Evolutionary conservation across 2,329 filamentous ascomycete species (phyloP), one percentile per base, ranked within the genome.

Genomic region (Neonectria hederae): DNA sequence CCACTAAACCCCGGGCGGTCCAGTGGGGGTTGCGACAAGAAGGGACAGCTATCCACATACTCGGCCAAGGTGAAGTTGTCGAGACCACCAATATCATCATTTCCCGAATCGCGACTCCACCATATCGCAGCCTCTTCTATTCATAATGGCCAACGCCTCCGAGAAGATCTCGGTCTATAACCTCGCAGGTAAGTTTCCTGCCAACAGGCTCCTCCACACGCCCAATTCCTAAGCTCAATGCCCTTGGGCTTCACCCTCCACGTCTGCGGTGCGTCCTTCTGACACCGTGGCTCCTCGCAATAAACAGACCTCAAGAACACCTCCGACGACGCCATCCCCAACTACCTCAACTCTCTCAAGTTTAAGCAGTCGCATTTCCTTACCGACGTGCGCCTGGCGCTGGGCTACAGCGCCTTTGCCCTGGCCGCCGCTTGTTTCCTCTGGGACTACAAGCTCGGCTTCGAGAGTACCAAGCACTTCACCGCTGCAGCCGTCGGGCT

Each of bases 381-480:
- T 52, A 89, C 90, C 73, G 94, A 98, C 75, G 87, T 97, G 52
- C 92, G 93, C 58, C 89, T 99, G 49, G 86, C 84, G 0, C 84
- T 99, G 9, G 96, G 96, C 68, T 98, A 97, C 81, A 80, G 84
- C 21, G 92, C 94, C 65, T 94, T 98, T 74, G 78, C 86, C 63
- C 89, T 97, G 66, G 91, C 93, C 19, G 94, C 86, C 22, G 91
- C 89, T 65, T 94, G 93, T 73, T 98, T 98, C 84, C 89, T 88
- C 67, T 94, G 93, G 82, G 96, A 99, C 85, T 97, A 93, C 83
- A 93, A 92, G 76, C 84, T 94, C 52, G 95, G 94, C 72, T 98
- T 96, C 86, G 93, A 97, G 68, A 83, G 81, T 65, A 97, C 94
- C 19, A 97, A 96, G 80, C 82, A 86, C 68, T 95, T 90, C 82